A percentile compares a stretch with the other conserved stretches of the same genome.
Evolutionary conservation across 140 eudicot species (phyloP).

Genomic region (Senecio squalidus): DNA sequence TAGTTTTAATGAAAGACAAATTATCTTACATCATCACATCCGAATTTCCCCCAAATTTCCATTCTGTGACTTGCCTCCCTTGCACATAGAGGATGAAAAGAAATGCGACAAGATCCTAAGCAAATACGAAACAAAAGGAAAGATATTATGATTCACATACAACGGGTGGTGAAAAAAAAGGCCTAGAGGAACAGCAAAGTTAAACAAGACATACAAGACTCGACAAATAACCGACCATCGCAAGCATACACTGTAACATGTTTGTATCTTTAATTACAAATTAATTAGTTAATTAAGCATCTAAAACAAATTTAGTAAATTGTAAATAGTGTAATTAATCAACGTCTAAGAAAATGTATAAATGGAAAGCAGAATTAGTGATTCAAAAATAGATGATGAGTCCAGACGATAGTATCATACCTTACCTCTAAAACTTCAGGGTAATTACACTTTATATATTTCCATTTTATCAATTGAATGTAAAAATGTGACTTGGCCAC

Average conservation of each 20-base stretch:
- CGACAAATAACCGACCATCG: not conserved
- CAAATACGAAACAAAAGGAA: conserved; percentile 24
- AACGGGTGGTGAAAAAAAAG: not conserved
- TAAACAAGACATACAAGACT: not conserved
- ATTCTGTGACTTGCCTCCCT: conserved; percentile 89
- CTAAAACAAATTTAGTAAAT: not conserved
- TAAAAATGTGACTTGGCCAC: not conserved
- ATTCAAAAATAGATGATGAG: not conserved
- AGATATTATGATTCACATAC: conserved; percentile 6
- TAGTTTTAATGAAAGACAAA: not conserved
- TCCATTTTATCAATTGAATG: not conserved
- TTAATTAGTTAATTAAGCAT: not conserved
- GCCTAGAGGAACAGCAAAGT: not conserved
- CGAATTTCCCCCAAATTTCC: conserved; percentile 98
- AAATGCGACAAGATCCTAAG: conserved; percentile 87
- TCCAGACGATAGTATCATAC: not conserved
- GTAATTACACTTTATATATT: not conserved
- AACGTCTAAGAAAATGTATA: too few species aligned
- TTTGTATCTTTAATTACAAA: too few species aligned
- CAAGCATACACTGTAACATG: not conserved
- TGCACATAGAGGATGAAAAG: conserved; percentile 96
- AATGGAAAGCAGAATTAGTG: not conserved
- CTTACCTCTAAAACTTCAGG: not conserved
- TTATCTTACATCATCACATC: conserved; percentile 87
- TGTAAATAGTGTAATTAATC: not conserved